phyloP scores from a whole-genome alignment of 2,329 filamentous ascomycete genomes.

The Diaporthe citri region DNA sequence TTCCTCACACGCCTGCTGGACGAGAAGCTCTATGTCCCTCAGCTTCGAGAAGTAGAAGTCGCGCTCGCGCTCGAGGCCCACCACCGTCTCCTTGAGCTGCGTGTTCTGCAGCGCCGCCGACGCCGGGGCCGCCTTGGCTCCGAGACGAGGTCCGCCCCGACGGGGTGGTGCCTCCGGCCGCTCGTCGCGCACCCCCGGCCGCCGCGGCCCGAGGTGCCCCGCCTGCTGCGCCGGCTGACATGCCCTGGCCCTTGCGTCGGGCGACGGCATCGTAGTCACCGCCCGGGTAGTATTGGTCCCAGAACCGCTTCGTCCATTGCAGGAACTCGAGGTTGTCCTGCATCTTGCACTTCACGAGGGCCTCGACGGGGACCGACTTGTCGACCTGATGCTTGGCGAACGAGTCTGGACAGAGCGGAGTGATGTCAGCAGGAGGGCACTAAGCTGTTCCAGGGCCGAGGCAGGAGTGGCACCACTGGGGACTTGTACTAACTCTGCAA shows the following conservation, averaged over 20 bases:
- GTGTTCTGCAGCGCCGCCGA: slow-evolving; percentile 83
- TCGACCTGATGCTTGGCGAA: slow-evolving; percentile 91
- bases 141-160: slow-evolving; percentile 64
- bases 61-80: slow-evolving; percentile 91
- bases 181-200: slow-evolving; percentile 54
- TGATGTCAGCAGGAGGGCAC: slow-evolving; percentile 1
- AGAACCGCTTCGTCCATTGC: slow-evolving; percentile 96
- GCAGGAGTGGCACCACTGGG: slow-evolving; percentile 29
- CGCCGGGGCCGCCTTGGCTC: slow-evolving; percentile 64
- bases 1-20: slow-evolving; percentile 93
- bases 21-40: slow-evolving; percentile 92
- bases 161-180: slow-evolving; percentile 73
- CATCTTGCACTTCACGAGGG: slow-evolving; percentile 98
- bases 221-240: slow-evolving; percentile 62
- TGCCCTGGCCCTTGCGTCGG: slow-evolving; percentile 82
- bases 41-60: slow-evolving; percentile 99
- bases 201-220: slow-evolving; percentile 63
- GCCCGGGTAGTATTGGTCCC: slow-evolving; percentile 98
- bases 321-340: slow-evolving; percentile 99
- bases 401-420: slow-evolving; percentile 67
- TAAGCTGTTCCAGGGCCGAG: background rate
- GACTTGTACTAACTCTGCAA: slow-evolving; percentile 81
- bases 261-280: slow-evolving; percentile 94
- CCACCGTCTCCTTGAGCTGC: slow-evolving; percentile 94
- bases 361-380: slow-evolving; percentile 88